Conservation (phyloP, 176 grass and related monocot species). For the Oropetium thomaeum region DNA sequence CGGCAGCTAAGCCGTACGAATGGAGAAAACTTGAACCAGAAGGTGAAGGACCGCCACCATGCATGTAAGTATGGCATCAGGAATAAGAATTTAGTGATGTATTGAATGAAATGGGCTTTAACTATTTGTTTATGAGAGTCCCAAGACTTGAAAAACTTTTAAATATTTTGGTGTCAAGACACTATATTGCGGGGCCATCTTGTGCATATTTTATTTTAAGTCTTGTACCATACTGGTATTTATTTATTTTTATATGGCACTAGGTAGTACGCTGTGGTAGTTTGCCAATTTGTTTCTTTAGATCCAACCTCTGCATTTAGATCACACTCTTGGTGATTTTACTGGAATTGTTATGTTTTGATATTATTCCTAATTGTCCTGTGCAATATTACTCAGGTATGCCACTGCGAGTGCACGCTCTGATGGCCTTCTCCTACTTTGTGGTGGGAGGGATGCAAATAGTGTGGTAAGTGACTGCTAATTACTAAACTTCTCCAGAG, state of each 20-base stretch:
- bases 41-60: conserved; percentile 97
- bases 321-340: conserved; percentile 18
- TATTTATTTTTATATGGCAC: conserved; percentile 41
- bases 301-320: conserved; percentile 26
- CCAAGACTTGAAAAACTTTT: background rate
- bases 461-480: conserved; percentile 71
- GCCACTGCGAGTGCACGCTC: conserved; percentile 98
- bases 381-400: conserved; percentile 70
- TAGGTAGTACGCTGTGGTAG: conserved; percentile 23
- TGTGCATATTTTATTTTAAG: background rate
- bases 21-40: conserved; percentile 99
- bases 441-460: conserved; percentile 95
- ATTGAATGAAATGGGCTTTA: conserved; percentile 1
- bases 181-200: conserved; percentile 6
- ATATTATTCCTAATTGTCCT: conserved; percentile 28
- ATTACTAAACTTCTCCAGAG: background rate
- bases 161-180: conserved; percentile 13
- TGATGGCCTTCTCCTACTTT: conserved; percentile 97
- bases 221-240: conserved; percentile 14
- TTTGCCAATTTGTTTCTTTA: conserved; percentile 27
- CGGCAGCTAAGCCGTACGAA: conserved; percentile 97
- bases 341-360: conserved; percentile 2
- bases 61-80: conserved; percentile 77
- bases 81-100: background rate
- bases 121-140: conserved; percentile 2